Conservation (phyloP, 495 filamentous ascomycete species). For the Xylaria grammica region DNA sequence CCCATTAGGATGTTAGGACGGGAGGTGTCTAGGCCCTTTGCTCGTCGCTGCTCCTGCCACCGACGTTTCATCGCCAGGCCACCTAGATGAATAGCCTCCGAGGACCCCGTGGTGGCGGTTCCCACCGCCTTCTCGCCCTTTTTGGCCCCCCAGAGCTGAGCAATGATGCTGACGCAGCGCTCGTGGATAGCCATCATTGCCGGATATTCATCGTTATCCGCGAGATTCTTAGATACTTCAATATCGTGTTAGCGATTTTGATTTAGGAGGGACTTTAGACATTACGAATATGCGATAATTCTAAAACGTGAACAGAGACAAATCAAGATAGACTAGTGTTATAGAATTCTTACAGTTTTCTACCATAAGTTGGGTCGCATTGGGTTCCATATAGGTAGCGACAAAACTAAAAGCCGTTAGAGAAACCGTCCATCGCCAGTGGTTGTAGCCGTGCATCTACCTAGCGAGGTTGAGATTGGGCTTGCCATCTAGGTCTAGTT, state of each 20-base stretch:
- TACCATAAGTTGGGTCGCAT: conserved; percentile 67
- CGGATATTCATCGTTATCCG: conserved; percentile 78
- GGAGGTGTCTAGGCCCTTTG: conserved; percentile 63
- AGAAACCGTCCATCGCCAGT: neutral
- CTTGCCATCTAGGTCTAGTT: conserved; percentile 74
- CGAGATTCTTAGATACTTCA: conserved; percentile 64
- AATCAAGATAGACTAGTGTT: neutral
- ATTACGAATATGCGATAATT: neutral
- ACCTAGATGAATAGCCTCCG: conserved; percentile 76
- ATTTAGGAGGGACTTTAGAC: neutral
- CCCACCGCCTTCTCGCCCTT: conserved; percentile 72
- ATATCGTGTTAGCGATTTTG: neutral
- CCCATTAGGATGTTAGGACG: conserved; percentile 81
- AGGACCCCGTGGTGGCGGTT: conserved; percentile 73
- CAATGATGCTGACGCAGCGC: conserved; percentile 72
- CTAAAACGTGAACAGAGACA: neutral
- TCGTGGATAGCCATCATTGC: conserved; percentile 75
- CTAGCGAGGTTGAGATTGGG: conserved; percentile 74
- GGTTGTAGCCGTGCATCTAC: conserved; percentile 25
- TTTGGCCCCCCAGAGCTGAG: conserved; percentile 70
- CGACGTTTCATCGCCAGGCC: conserved; percentile 79
- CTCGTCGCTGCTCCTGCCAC: conserved; percentile 70
- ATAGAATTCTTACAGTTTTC: conserved; percentile 55
- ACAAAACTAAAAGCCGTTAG: conserved; percentile 60
- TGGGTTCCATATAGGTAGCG: conserved; percentile 72